These are phyloP conservation scores for Stephanocyclus meneghinianus DNA, from an alignment of 352 stramenopile genomes.

Conservation along the genomic window DNA sequence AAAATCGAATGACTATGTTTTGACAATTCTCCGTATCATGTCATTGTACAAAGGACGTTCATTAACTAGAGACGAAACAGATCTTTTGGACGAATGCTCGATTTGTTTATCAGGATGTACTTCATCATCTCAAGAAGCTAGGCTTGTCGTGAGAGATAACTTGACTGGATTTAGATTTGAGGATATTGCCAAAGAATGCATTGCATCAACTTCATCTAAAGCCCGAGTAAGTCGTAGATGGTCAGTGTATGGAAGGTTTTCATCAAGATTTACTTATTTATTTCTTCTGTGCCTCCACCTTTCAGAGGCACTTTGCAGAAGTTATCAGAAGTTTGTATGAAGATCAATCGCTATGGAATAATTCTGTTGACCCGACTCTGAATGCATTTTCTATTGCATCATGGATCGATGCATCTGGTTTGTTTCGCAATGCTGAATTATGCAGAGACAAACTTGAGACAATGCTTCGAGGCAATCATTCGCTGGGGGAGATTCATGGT, in stretches of 20 bases:
- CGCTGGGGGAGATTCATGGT: constrained; percentile 64
- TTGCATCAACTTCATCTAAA: constrained; percentile 65
- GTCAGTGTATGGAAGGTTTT: neutral
- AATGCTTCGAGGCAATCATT: constrained; percentile 27
- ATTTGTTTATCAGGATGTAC: constrained; percentile 55
- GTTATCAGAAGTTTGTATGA: constrained; percentile 60
- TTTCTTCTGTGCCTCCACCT: neutral
- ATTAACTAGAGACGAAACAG: constrained; percentile 48
- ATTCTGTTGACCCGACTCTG: neutral
- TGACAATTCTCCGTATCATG: constrained; percentile 55
- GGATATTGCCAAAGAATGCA: constrained; percentile 53
- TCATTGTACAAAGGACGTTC: constrained; percentile 26
- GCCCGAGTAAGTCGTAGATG: constrained; percentile 31
- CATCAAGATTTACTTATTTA: neutral
- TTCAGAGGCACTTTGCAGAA: constrained; percentile 56
- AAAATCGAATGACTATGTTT: constrained; percentile 46
- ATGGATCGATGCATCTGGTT: constrained; percentile 38
- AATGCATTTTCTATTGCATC: constrained; percentile 14
- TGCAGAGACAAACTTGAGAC: constrained; percentile 45
- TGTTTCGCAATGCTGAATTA: constrained; percentile 23
- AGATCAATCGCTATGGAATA: constrained; percentile 54
- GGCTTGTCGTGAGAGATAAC: constrained; percentile 37
- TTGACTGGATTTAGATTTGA: constrained; percentile 29
- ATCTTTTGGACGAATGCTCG: constrained; percentile 69
- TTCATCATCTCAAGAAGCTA: constrained; percentile 51